These are phyloP conservation scores for Prunella vulgaris DNA, from an alignment of 257 asterid species.

Conservation along the genomic window DNA sequence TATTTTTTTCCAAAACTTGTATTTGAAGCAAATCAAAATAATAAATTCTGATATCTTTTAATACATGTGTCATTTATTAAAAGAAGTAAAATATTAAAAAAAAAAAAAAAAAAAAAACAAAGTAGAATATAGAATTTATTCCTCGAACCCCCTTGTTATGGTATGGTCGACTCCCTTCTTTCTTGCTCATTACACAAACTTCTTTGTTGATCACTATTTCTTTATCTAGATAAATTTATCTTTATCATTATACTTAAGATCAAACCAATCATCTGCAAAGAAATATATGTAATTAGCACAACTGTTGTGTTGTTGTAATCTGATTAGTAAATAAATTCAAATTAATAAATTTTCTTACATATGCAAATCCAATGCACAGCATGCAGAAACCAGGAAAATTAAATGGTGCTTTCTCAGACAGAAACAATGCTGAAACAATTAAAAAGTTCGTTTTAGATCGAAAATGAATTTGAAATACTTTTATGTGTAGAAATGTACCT, in stretches of 20 bases:
- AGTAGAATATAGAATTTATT: no score
- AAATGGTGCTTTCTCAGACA: conserved; percentile 20
- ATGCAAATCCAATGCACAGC: conserved; percentile 22
- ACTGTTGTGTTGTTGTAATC: neutral
- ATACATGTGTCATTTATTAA: no score
- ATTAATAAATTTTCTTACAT: conserved; percentile 6
- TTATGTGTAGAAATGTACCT: conserved; percentile 5
- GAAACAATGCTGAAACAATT: conserved; percentile 12
- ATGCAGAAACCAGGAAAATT: conserved; percentile 24
- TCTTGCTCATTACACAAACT: conserved; percentile 1
- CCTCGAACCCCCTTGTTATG: neutral
- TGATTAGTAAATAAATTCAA: neutral
- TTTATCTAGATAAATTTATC: neutral
- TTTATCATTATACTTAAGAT: conserved; percentile 8
- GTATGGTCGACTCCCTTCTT: neutral
- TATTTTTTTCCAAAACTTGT: no score
- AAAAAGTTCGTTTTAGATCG: neutral
- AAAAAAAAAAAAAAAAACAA: no score
- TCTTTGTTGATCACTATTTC: neutral
- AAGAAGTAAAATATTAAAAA: no score
- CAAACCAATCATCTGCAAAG: conserved; percentile 8
- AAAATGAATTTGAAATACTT: neutral
- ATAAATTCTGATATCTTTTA: no score
- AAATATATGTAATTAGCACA: neutral
- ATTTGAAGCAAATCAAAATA: no score